Evolutionary conservation across 169 alveolate genomes (phyloP).

Genomic region (Theileria orientalis): DNA sequence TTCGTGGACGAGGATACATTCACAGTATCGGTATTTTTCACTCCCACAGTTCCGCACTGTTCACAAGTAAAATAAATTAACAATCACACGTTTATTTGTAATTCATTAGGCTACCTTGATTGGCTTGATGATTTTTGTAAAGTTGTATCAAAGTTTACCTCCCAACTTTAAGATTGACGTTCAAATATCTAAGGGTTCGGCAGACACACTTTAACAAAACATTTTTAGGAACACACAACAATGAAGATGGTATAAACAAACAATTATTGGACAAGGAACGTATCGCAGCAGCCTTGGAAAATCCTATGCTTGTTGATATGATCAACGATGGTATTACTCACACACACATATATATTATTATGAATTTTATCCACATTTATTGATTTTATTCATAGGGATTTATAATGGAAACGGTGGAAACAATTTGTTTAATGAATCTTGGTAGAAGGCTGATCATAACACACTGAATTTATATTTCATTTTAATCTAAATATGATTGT

Average conservation of each 20-base stretch:
- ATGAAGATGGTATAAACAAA: conserved; percentile 88
- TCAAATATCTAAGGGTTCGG: conserved; percentile 54
- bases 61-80: conserved; percentile 64
- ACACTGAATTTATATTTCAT: background rate
- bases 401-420: background rate
- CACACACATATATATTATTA: background rate
- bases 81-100: background rate
- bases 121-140: conserved; percentile 92
- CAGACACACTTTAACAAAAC: background rate
- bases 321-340: conserved; percentile 65
- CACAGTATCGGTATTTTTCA: conserved; percentile 83
- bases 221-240: conserved; percentile 86
- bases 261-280: conserved; percentile 96
- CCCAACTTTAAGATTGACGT: conserved; percentile 79
- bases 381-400: conserved; percentile 6
- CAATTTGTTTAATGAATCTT: background rate
- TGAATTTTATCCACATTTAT: background rate
- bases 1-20: conserved; percentile 76
- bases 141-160: conserved; percentile 88
- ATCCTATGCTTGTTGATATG: conserved; percentile 79
- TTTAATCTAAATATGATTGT: background rate
- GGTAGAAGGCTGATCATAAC: conserved; percentile 2
- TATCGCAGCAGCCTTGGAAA: conserved; percentile 94
- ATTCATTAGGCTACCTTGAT: conserved; percentile 91
- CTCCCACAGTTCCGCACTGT: conserved; percentile 98